Conservation (phyloP, 2,329 filamentous ascomycete genomes). For the Aspergillus niger region DNA sequence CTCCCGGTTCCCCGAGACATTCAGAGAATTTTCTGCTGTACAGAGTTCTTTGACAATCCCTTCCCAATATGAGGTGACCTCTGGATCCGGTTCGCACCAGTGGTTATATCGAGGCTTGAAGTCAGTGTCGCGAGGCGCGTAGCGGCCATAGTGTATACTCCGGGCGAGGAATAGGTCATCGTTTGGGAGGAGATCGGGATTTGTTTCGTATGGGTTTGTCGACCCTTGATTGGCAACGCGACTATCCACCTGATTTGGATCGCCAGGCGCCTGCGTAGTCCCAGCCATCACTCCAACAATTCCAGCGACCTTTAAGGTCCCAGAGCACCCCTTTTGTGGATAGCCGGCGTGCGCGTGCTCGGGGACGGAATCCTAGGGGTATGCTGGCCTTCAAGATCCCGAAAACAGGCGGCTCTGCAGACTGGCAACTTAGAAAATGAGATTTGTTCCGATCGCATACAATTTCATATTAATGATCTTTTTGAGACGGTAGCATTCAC, state of each 20-base stretch:
- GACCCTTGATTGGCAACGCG: slow-evolving; percentile 14
- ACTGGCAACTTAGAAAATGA: not conserved
- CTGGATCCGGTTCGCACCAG: slow-evolving; percentile 36
- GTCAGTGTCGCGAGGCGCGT: slow-evolving; percentile 35
- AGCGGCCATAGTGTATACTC: slow-evolving; percentile 39
- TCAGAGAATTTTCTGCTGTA: slow-evolving; percentile 35
- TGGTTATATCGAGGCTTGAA: slow-evolving; percentile 38
- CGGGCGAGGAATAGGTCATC: slow-evolving; percentile 38
- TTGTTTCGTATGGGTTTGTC: slow-evolving; percentile 40
- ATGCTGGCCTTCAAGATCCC: not conserved
- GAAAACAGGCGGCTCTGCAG: not conserved
- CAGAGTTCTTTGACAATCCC: slow-evolving; percentile 34
- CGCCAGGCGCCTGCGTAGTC: slow-evolving; percentile 23
- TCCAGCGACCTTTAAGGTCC: slow-evolving; percentile 5
- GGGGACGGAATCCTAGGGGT: not conserved
- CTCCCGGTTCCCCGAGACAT: slow-evolving; percentile 33
- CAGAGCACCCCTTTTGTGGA: not conserved
- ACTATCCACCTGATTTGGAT: slow-evolving; percentile 28
- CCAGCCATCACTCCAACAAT: slow-evolving; percentile 21
- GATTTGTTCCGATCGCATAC: not conserved
- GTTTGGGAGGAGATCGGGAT: slow-evolving; percentile 31
- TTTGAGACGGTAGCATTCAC: not conserved
- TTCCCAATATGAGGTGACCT: slow-evolving; percentile 39
- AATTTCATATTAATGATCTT: not conserved
- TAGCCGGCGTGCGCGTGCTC: not conserved